These are phyloP conservation scores for Saprolegnia parasitica DNA, from an alignment of 352 stramenopile species.

Conservation along the genomic window DNA sequence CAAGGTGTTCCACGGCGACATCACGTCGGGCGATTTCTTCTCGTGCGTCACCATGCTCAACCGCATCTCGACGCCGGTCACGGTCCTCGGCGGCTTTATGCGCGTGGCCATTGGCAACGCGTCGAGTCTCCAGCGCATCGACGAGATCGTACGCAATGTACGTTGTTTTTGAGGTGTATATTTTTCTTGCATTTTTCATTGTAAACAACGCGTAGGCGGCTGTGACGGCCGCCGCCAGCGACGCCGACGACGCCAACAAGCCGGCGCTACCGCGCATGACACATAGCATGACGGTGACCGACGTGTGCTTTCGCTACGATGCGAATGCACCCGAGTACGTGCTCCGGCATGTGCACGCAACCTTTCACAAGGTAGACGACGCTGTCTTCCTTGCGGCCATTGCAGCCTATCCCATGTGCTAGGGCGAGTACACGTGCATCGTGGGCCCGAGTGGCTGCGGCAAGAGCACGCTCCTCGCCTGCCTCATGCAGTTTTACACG, in stretches of 20 bases:
- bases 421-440: conserved; percentile 80
- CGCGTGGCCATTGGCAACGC: conserved; percentile 84
- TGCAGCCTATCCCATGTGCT: too few species aligned
- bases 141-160: conserved; percentile 65
- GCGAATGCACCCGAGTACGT: conserved; percentile 28
- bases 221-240: not conserved
- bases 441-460: conserved; percentile 79
- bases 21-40: conserved; percentile 78
- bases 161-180: too few species aligned
- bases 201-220: too few species aligned
- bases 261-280: conserved; percentile 75
- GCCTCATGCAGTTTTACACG: conserved; percentile 86
- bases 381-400: too few species aligned
- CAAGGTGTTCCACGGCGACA: conserved; percentile 68
- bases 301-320: conserved; percentile 47
- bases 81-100: conserved; percentile 83
- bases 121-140: conserved; percentile 79
- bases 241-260: not conserved
- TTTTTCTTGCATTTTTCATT: not conserved
- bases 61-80: conserved; percentile 81
- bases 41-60: conserved; percentile 71
- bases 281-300: conserved; percentile 66
- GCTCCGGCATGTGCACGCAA: conserved; percentile 29
- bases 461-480: conserved; percentile 84
- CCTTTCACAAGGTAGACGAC: not conserved